Conservation (phyloP, 2,329 filamentous ascomycete genomes). For the Colletotrichum melonis region DNA sequence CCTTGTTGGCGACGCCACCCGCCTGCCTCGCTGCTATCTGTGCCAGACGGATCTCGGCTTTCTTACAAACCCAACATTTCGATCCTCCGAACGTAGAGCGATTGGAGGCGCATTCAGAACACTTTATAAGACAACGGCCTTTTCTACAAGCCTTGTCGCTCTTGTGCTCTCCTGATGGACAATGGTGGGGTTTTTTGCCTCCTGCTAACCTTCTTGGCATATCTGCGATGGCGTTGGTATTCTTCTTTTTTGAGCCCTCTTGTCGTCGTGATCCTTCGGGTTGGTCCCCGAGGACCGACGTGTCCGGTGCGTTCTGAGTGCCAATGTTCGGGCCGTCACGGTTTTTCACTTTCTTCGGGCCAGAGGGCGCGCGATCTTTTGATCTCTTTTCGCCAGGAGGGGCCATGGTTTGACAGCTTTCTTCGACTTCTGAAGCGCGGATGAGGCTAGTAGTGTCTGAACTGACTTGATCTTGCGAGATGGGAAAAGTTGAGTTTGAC, state of each 20-base stretch:
- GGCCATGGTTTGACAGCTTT: neutral
- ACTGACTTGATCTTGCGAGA: neutral
- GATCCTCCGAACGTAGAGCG: neutral
- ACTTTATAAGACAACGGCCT: neutral
- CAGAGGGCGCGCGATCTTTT: neutral
- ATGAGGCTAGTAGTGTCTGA: neutral
- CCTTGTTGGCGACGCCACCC: neutral
- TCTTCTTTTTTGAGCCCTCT: neutral
- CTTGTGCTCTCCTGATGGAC: neutral
- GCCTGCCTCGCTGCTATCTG: neutral
- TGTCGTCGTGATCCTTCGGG: neutral
- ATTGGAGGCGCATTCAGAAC: neutral
- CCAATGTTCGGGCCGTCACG: neutral
- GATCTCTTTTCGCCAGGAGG: neutral
- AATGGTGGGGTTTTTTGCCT: conserved; percentile 16
- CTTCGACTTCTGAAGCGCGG: neutral
- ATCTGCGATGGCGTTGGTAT: neutral
- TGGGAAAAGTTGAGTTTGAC: neutral
- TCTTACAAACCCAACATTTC: neutral
- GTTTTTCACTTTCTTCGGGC: neutral
- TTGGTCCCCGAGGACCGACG: neutral
- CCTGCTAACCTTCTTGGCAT: neutral
- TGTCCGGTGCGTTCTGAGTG: neutral
- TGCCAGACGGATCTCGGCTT: neutral
- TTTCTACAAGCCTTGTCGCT: neutral